A percentile compares a stretch with the other conserved stretches of the same genome.
Evolutionary conservation across 2,329 filamentous ascomycete species (phyloP).

Genomic region (Apiospora saccharicola): DNA sequence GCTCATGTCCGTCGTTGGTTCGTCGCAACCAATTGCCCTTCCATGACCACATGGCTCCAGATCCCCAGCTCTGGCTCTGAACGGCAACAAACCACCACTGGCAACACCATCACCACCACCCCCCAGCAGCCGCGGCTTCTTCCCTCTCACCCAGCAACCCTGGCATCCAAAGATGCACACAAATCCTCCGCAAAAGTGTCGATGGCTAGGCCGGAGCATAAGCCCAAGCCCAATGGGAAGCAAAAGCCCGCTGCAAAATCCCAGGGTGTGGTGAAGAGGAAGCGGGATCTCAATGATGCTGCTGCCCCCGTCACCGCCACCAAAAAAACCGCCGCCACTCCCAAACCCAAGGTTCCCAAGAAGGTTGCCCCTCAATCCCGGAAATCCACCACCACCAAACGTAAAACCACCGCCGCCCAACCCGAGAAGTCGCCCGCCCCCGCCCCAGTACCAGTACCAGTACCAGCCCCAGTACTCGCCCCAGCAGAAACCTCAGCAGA

Average conservation of each 20-base stretch:
- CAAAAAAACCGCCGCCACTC: background rate
- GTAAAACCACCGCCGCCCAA: background rate
- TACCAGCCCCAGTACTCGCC: background rate
- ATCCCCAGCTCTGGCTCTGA: constrained; percentile 8
- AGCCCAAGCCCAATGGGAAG: constrained; percentile 18
- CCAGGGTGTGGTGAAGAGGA: constrained; percentile 10
- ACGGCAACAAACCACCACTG: background rate
- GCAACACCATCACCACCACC: too few relatives aligned
- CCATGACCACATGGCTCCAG: constrained; percentile 20
- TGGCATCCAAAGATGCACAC: constrained; percentile 17
- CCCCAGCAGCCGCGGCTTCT: background rate
- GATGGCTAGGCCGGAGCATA: constrained; percentile 24
- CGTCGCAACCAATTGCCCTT: constrained; percentile 17
- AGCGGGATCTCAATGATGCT: background rate
- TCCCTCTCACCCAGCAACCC: background rate
- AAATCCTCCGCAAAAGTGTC: constrained; percentile 18
- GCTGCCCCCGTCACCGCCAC: background rate
- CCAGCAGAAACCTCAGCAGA: background rate
- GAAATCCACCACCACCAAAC: background rate
- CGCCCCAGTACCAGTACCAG: background rate
- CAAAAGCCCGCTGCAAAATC: background rate
- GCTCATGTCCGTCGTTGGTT: constrained; percentile 15
- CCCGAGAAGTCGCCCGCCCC: background rate
- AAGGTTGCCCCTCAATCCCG: background rate
- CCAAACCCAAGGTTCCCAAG: background rate